Conservation (phyloP, 768 basidiomycete genomes). For the Cystobasidium onofrii region DNA sequence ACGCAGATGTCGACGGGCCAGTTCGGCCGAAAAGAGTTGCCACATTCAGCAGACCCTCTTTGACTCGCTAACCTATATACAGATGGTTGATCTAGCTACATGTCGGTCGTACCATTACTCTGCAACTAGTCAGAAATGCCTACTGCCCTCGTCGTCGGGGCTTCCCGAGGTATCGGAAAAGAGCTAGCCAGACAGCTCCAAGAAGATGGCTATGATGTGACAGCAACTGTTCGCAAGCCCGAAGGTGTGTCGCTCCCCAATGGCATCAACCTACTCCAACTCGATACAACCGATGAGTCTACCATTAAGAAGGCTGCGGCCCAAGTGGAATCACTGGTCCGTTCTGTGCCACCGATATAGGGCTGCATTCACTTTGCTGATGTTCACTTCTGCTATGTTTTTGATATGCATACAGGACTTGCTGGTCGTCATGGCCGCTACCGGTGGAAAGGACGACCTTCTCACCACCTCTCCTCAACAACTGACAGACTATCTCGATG, state of each 20-base stretch:
- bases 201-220: not conserved
- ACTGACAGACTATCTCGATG: not conserved
- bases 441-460: not conserved
- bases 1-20: too few species aligned
- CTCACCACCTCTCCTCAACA: not conserved
- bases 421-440: not conserved
- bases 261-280: not conserved
- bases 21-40: too few species aligned
- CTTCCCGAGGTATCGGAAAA: conserved; percentile 2
- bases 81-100: too few species aligned
- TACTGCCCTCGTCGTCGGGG: not conserved
- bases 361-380: not conserved
- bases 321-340: not conserved
- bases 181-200: not conserved
- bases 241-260: not conserved
- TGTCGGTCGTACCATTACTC: not conserved
- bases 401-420: conserved; percentile 9
- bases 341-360: too few species aligned
- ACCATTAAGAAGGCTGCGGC: not conserved
- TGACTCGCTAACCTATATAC: too few species aligned
- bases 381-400: too few species aligned
- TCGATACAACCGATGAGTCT: not conserved
- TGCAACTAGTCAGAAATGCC: too few species aligned
- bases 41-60: too few species aligned
- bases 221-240: conserved; percentile 1